Evolutionary conservation across 2,329 filamentous ascomycete species (phyloP).

Genomic region (Phoma herbarum): DNA sequence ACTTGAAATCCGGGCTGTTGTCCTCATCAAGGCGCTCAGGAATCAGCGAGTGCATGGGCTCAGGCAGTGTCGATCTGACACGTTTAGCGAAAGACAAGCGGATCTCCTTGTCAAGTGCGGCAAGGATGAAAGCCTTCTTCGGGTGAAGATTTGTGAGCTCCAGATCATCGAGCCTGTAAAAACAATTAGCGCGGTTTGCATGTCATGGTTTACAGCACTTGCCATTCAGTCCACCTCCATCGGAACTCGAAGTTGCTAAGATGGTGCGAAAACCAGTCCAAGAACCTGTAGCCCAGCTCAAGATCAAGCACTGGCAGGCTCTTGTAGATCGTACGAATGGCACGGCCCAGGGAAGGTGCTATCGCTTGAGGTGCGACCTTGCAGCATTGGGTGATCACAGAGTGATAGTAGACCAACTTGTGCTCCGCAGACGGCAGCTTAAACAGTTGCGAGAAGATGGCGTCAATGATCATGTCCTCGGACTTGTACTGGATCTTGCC

Average conservation of each 20-base stretch:
- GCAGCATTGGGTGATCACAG: conserved; percentile 92
- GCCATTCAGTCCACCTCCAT: conserved; percentile 99
- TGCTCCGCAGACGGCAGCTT: conserved; percentile 87
- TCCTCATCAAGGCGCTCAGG: conserved; percentile 91
- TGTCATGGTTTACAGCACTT: conserved; percentile 36
- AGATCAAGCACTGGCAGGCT: conserved; percentile 84
- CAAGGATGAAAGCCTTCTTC: conserved; percentile 91
- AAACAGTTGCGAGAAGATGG: conserved; percentile 94
- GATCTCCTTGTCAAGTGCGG: conserved; percentile 94
- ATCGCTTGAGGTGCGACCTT: conserved; percentile 97
- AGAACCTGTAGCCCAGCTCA: conserved; percentile 84
- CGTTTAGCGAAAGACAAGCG: conserved; percentile 94
- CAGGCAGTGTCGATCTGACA: conserved; percentile 91
- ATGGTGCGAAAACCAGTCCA: conserved; percentile 98
- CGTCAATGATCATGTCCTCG: conserved; percentile 96
- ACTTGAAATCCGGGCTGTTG: conserved; percentile 94
- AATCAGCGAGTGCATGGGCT: conserved; percentile 82
- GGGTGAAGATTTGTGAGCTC: conserved; percentile 79
- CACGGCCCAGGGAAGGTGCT: conserved; percentile 89
- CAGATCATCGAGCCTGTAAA: conserved; percentile 76
- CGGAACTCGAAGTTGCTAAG: conserved; percentile 99
- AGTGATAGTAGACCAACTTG: conserved; percentile 96
- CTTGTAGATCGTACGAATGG: conserved; percentile 90
- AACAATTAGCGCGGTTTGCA: conserved; percentile 20
- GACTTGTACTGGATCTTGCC: conserved; percentile 90